Percentiles rank a stretch among this genome's conserved stretches.
Conservation (phyloP, 495 filamentous ascomycete genomes). For the Penicillium mononematosum region DNA sequence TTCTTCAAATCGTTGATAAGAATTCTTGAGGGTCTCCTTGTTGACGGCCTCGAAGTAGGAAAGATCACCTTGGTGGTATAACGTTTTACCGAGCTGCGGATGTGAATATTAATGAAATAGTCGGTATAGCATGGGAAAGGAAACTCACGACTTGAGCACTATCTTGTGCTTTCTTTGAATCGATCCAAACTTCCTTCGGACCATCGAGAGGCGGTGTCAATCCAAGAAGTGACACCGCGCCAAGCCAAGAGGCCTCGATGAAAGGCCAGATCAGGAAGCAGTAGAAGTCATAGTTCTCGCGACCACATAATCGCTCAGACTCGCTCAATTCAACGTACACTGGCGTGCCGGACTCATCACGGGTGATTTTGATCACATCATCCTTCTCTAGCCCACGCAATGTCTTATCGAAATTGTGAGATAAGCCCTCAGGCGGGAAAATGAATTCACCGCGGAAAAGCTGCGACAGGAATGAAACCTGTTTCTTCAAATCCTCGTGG, state of each 20-base stretch:
- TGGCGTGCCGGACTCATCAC: slow-evolving; percentile 55
- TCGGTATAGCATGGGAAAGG: background rate
- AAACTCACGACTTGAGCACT: slow-evolving; percentile 72
- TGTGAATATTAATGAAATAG: slow-evolving; percentile 21
- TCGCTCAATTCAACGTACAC: slow-evolving; percentile 70
- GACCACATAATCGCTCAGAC: slow-evolving; percentile 68
- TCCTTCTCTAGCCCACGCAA: slow-evolving; percentile 74
- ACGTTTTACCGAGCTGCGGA: slow-evolving; percentile 81
- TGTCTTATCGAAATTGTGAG: slow-evolving; percentile 74
- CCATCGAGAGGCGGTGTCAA: slow-evolving; percentile 68
- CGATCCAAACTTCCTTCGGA: slow-evolving; percentile 70
- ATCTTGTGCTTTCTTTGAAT: slow-evolving; percentile 72
- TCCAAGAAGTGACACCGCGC: slow-evolving; percentile 79
- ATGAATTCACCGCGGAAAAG: slow-evolving; percentile 97
- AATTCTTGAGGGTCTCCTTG: slow-evolving; percentile 93
- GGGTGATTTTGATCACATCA: slow-evolving; percentile 68
- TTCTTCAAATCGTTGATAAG: slow-evolving; percentile 82
- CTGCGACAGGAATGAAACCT: slow-evolving; percentile 85
- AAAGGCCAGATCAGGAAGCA: slow-evolving; percentile 98
- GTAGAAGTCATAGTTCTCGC: slow-evolving; percentile 97
- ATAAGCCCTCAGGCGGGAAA: slow-evolving; percentile 82
- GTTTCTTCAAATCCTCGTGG: slow-evolving; percentile 64
- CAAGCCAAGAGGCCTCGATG: slow-evolving; percentile 89
- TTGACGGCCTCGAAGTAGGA: slow-evolving; percentile 98
- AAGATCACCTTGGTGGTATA: slow-evolving; percentile 96